Base-by-base conservation (phyloP, 768 basidiomycete genomes). In the Neoboletus subvelutipes region DNA sequence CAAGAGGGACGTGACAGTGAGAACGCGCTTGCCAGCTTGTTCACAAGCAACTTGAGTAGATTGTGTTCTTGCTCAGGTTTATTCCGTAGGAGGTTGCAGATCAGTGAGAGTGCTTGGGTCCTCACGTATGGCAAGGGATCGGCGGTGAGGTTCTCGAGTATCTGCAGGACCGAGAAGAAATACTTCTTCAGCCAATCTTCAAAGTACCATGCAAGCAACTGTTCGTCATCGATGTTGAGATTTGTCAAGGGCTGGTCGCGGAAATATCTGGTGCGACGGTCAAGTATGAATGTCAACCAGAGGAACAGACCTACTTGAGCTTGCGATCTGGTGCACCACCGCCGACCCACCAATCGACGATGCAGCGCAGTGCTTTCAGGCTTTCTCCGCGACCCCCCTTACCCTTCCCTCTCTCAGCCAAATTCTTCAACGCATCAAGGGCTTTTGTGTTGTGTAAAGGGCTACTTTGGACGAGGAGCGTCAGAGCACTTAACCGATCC, bases 31-130 rank as follows among this genome's bases (percentile, higher is more conserved):
- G 89, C 93, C 22, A 99, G 83, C 71, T 98, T 98, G 77, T 98
- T 96, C 34, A 94, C 93, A 9, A 98, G 85, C 6, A 98, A 77
- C 29, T 89, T 84, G 6, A 98, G 83, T 31, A 98, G 76, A 76
- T 99, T 99, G 67, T 98, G 94, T 69, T 98, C 97, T 71, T 99
- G 97, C 70, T 99, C 97, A 0, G 96, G 94, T 64, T 94, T 94
- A 57, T 88, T 89, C 33, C 84, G 82, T 12, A 99, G 83, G 5
- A 98, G 83, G 29, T 84, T 87, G 70, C 82, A 84, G 36, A 94
- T 84, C 37, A 95, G 79, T 26, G 80, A 82, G 54, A 97, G 80
- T 0, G 90, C 79, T 73, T 96, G 94, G 0, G 82, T 94, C 37
- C 94, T 87, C 55, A 97, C 87, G 64, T 95, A 98, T 3, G 87